Evolutionary conservation across 139 green algal species (phyloP).

Genomic region (Penium margaritaceum): DNA sequence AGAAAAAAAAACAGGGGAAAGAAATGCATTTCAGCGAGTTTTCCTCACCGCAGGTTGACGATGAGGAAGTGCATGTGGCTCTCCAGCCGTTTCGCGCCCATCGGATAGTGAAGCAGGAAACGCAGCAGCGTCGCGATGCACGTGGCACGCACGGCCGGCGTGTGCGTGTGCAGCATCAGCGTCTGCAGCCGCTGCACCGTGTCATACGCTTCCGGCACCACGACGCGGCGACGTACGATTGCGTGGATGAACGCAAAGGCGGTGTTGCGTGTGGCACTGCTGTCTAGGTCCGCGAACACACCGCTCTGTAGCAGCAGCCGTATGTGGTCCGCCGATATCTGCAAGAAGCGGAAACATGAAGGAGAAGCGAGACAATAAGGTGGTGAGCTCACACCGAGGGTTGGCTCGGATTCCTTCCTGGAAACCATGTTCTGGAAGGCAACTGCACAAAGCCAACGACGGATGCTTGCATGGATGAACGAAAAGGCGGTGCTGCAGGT

Average conservation of each 20-base stretch:
- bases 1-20: too few relatives aligned
- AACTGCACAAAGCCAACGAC: too few relatives aligned
- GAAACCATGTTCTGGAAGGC: too few relatives aligned
- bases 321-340: too few relatives aligned
- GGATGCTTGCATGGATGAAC: too few relatives aligned
- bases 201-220: slow-evolving; percentile 87
- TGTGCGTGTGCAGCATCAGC: slow-evolving; percentile 48
- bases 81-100: slow-evolving; percentile 62
- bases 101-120: slow-evolving; percentile 89
- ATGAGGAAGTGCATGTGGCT: slow-evolving; percentile 71
- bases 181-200: slow-evolving; percentile 71
- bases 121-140: slow-evolving; percentile 66
- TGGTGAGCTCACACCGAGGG: too few relatives aligned
- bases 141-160: slow-evolving; percentile 50
- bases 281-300: slow-evolving; percentile 69
- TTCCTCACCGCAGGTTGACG: slow-evolving; percentile 57
- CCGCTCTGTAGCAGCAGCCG: slow-evolving; percentile 61
- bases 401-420: too few relatives aligned
- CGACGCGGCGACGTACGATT: slow-evolving; percentile 64
- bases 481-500: too few relatives aligned
- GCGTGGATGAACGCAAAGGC: slow-evolving; percentile 69
- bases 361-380: too few relatives aligned
- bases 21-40: too few relatives aligned
- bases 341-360: too few relatives aligned
- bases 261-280: slow-evolving; percentile 46